Conservation (phyloP, 2,329 filamentous ascomycete genomes). For the Microdochium paspali region DNA sequence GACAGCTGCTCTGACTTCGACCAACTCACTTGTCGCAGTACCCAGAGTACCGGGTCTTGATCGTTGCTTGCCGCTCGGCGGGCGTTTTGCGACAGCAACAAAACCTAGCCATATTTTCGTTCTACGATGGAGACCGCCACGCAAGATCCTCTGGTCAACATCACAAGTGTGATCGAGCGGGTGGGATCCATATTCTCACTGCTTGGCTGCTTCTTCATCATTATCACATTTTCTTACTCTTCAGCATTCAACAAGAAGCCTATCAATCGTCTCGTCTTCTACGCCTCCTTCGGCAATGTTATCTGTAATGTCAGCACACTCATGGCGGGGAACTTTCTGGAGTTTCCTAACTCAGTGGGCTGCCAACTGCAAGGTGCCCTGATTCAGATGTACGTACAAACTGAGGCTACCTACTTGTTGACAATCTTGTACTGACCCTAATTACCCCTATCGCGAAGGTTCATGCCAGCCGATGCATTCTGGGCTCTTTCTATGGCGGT, state of each 20-base stretch:
- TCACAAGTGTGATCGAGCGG: constrained; percentile 53
- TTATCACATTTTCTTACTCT: constrained; percentile 60
- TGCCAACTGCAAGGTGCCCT: constrained; percentile 71
- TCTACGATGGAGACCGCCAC: not conserved
- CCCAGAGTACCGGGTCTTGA: not conserved
- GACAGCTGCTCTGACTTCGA: not conserved
- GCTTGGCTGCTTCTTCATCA: constrained; percentile 60
- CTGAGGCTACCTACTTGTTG: not conserved
- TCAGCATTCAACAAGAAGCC: constrained; percentile 65
- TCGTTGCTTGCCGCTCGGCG: too few relatives aligned
- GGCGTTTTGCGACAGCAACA: not conserved
- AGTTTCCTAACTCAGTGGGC: constrained; percentile 33
- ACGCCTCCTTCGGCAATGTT: constrained; percentile 73
- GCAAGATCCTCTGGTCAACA: constrained; percentile 34
- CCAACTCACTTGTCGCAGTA: not conserved
- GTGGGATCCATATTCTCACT: constrained; percentile 63
- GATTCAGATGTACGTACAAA: constrained; percentile 65
- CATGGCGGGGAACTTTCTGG: constrained; percentile 55
- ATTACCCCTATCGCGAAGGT: constrained; percentile 36
- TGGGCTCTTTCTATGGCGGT: constrained; percentile 77
- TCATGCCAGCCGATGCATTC: constrained; percentile 65
- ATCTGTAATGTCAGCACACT: constrained; percentile 68
- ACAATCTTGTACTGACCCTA: constrained; percentile 4
- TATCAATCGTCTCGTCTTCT: constrained; percentile 81
- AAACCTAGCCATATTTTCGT: not conserved